Base-by-base conservation (phyloP, 805 yeast genomes). In the Yamadazyma akitaensis region DNA sequence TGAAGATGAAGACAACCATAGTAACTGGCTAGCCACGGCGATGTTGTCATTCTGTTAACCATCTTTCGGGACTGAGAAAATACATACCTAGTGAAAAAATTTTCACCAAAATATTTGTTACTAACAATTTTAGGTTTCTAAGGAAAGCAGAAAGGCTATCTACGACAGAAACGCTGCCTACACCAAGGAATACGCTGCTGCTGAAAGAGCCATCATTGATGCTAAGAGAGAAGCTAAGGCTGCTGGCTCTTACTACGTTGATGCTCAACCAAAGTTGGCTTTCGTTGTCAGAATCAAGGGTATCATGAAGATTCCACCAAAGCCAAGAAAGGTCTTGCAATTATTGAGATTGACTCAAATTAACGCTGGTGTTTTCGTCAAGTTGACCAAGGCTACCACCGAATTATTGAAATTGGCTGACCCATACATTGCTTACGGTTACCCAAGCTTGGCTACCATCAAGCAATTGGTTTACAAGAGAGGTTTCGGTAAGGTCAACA, bases 211-310 rank as follows among this genome's bases (percentile, higher is more conserved):
- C 65, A 74, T 86, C 67, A 75, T 86, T 70, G 78, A 79, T 49
- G 95, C 96, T 67, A 84, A 84, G 82, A 88, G 96, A 76, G 88
- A 86, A 59, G 97, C 97, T 63, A 88, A 86, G 82, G 91, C 92
- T 73, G 77, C 83, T 68, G 96, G 95, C 75, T 84, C 94, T 67
- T 88, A 84, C 89, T 91, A 84, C 81, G 95, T 89, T 65, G 89
- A 84, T 68, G 97, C 96, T 75, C 92, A 91, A 83, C 82, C 84
- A 68, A 90, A 88, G 78, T 85, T 91, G 68, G 96, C 88, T 60
- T 89, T 91, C 75, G 96, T 91, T 69, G 83, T 91, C 75, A 89
- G 98, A 86, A 91, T 91, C 85, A 91, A 91, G 92, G 97, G 97
- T 91, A 88, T 91, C 76, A 87, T 81, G 91, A 91, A 90, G 86